A percentile compares a stretch with the other conserved stretches of the same genome.
Evolutionary conservation across 108 stramenopile species (phyloP).

Genomic region (Asterionellopsis glacialis): DNA sequence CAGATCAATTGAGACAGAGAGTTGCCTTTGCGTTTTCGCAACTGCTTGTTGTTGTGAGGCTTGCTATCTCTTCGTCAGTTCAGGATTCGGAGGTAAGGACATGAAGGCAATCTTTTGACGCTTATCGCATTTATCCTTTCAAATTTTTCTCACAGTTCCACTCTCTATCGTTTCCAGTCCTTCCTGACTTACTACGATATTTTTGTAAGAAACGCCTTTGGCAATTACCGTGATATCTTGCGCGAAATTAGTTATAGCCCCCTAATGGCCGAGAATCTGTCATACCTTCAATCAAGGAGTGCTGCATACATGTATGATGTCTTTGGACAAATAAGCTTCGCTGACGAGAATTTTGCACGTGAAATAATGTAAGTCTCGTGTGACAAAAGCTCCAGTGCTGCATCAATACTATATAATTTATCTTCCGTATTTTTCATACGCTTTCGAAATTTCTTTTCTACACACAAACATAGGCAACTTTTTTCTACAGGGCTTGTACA

Average conservation of each 20-base stretch:
- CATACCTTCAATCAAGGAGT: constrained; percentile 37
- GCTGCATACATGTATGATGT: constrained; percentile 32
- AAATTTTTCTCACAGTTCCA: constrained; percentile 32
- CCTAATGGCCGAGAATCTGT: constrained; percentile 57
- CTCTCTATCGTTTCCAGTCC: not conserved
- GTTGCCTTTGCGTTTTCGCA: constrained; percentile 75
- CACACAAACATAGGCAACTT: constrained; percentile 19
- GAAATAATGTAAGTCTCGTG: constrained; percentile 28
- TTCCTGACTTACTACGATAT: constrained; percentile 55
- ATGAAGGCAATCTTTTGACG: constrained; percentile 58
- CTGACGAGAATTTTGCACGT: constrained; percentile 63
- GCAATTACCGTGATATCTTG: constrained; percentile 66
- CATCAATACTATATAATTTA: not conserved
- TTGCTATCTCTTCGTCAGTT: constrained; percentile 1
- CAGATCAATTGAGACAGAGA: constrained; percentile 72
- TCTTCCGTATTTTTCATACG: constrained; percentile 44
- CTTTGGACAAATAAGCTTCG: constrained; percentile 11
- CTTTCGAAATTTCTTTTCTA: constrained; percentile 24
- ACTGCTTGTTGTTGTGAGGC: constrained; percentile 27
- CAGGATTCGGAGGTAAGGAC: not conserved
- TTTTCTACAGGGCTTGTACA: constrained; percentile 36
- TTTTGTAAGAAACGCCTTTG: constrained; percentile 72
- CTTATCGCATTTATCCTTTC: constrained; percentile 69
- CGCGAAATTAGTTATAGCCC: constrained; percentile 41
- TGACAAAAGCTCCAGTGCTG: too few species aligned